These are phyloP conservation scores for Suillus plorans DNA, from an alignment of 768 basidiomycete species.

Conservation along the genomic window DNA sequence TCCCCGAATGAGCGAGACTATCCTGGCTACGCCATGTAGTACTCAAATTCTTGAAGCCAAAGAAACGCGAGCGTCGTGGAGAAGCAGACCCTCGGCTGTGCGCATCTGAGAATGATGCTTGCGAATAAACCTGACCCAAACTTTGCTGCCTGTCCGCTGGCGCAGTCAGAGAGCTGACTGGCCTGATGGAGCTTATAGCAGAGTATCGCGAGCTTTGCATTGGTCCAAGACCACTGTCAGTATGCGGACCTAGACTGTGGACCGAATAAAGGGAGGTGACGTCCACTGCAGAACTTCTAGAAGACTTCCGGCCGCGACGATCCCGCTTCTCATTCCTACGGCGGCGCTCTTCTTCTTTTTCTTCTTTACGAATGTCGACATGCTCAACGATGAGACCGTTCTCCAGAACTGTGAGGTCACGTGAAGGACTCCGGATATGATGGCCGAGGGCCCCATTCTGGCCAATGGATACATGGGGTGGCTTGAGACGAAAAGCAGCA, in stretches of 20 bases:
- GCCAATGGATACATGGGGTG: slow-evolving; percentile 42
- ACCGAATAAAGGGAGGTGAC: slow-evolving; percentile 73
- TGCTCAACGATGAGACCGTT: slow-evolving; percentile 90
- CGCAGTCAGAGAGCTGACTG: slow-evolving; percentile 60
- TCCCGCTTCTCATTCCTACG: slow-evolving; percentile 67
- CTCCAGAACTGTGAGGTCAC: slow-evolving; percentile 79
- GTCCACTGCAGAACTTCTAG: slow-evolving; percentile 68
- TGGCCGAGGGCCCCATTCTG: slow-evolving; percentile 35
- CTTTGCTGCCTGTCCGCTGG: slow-evolving; percentile 58
- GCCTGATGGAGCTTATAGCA: slow-evolving; percentile 50
- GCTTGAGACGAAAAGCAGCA: slow-evolving; percentile 70
- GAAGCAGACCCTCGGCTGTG: slow-evolving; percentile 71
- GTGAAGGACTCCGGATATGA: slow-evolving; percentile 51
- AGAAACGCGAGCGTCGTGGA: slow-evolving; percentile 72
- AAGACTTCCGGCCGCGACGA: slow-evolving; percentile 64
- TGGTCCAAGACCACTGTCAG: slow-evolving; percentile 57
- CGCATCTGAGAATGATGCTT: slow-evolving; percentile 78
- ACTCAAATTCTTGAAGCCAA: slow-evolving; percentile 71
- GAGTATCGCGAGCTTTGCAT: slow-evolving; percentile 65
- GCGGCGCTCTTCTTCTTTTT: slow-evolving; percentile 70
- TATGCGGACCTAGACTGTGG: slow-evolving; percentile 52
- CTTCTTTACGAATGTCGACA: slow-evolving; percentile 79
- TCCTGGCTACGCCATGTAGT: slow-evolving; percentile 78
- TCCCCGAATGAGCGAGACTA: slow-evolving; percentile 76
- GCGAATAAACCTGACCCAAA: slow-evolving; percentile 67